Base-by-base conservation (phyloP, 352 stramenopile genomes). In the Phytophthora crassamura region DNA sequence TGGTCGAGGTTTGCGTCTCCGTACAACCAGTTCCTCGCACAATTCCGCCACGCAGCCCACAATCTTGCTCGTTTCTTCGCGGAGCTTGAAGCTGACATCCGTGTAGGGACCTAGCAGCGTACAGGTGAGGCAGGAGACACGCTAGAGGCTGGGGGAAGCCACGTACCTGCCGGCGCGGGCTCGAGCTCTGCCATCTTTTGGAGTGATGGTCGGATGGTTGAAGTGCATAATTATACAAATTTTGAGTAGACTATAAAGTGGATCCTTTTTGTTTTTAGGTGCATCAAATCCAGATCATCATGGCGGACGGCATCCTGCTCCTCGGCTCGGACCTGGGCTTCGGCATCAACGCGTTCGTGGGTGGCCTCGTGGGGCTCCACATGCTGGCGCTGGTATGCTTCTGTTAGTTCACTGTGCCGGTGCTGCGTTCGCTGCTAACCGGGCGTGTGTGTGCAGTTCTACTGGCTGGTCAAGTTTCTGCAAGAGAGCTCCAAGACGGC, bases 341-440 rank as follows among this genome's bases (percentile, higher is more conserved):
- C 48, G 78, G 78, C 35, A 61, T 94, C 36, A 92, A 91, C 56
- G 77, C 84, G 67, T 74, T 94, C 38, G 76, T 94, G 45, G 73
- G 50, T 14, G 75, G 74, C 47, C 84, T 94, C 48, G 78, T 93
- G 50, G 82, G 69, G 35, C 63, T 92, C 38, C 86, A 94, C 68
- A 62, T 94, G 45, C 71, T 92, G 39, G 86, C 85, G 32, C 59
- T 94, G 60, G 86, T 93, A 63, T 22, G 59, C 25, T 30, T 2
- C 25, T 30, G 25, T 3, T 71, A 16, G 5, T 25, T 25, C 0
- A 48, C 0, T 49, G 20, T 22, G 20, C 30, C 4, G 43, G 20
- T 36, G 36, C 22, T 10, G 11, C 45, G 36, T 22, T 16, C 11
- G 30, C 15, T 33, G 36, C 56, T 70, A 48, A 60, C 22, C 32